phyloP scores from a whole-genome alignment of 2,329 filamentous ascomycete genomes.

The Fusarium nanum region DNA sequence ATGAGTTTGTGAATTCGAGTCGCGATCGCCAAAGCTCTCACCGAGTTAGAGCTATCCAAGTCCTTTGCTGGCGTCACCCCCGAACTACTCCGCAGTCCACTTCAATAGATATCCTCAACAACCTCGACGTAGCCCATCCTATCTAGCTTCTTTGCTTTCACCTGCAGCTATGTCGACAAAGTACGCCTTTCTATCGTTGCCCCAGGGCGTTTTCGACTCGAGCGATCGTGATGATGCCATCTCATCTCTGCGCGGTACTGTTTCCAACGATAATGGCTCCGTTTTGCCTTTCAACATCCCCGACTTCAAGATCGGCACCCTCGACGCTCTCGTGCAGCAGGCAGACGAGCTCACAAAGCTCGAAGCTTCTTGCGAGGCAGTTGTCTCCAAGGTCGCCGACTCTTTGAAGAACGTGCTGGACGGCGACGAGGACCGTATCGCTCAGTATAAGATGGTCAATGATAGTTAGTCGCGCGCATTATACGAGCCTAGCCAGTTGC shows the following conservation, averaged over 20 bases:
- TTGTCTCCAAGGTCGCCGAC: slow-evolving; percentile 89
- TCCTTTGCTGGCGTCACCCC: slow-evolving; percentile 19
- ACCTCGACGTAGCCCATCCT: slow-evolving; percentile 12
- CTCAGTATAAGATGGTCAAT: slow-evolving; percentile 91
- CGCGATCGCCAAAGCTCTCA: slow-evolving; percentile 18
- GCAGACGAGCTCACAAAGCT: slow-evolving; percentile 95
- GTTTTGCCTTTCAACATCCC: slow-evolving; percentile 85
- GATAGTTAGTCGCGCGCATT: slow-evolving; percentile 73
- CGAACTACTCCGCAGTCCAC: slow-evolving; percentile 26
- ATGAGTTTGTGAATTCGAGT: slow-evolving; percentile 18
- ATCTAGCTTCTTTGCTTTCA: slow-evolving; percentile 6
- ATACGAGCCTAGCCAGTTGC: slow-evolving; percentile 6
- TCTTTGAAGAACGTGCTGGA: slow-evolving; percentile 85
- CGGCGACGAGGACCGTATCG: slow-evolving; percentile 83
- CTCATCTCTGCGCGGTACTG: slow-evolving; percentile 76
- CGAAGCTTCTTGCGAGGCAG: slow-evolving; percentile 79
- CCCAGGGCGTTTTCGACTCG: slow-evolving; percentile 85
- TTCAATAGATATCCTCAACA: slow-evolving; percentile 15
- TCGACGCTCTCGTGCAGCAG: slow-evolving; percentile 95
- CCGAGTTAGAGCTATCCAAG: slow-evolving; percentile 14
- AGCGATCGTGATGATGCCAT: slow-evolving; percentile 85
- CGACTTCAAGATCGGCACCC: slow-evolving; percentile 96
- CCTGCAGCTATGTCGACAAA: slow-evolving; percentile 62
- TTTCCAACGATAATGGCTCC: slow-evolving; percentile 79
- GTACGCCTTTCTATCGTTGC: slow-evolving; percentile 91